These are phyloP conservation scores for Tuber melanosporum DNA, from an alignment of 495 filamentous ascomycete species.

Conservation along the genomic window DNA sequence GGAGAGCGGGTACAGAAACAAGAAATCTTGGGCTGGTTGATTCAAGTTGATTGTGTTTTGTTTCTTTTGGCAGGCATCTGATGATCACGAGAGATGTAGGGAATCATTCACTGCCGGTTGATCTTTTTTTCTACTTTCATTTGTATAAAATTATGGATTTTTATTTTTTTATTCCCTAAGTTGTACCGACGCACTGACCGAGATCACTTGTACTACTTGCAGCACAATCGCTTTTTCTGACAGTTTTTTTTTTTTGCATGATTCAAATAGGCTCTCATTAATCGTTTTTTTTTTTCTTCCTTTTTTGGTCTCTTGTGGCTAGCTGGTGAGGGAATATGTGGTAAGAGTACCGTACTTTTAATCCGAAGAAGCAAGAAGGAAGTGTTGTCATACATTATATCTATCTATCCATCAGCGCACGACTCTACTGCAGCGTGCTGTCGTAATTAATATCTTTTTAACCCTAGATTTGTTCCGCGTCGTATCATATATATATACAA, in stretches of 20 bases:
- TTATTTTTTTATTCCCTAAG: not conserved
- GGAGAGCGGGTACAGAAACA: not conserved
- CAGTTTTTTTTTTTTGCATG: not conserved
- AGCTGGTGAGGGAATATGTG: not conserved
- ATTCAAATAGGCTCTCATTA: not conserved
- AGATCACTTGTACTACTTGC: not conserved
- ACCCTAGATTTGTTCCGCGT: not conserved
- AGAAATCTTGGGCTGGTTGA: constrained; percentile 1
- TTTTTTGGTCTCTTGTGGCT: not conserved
- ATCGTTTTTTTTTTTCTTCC: not conserved
- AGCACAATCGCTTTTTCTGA: too few relatives aligned
- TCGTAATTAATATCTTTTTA: not conserved
- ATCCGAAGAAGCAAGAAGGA: not conserved
- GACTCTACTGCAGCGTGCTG: not conserved
- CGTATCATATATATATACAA: too few relatives aligned
- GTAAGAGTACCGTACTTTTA: not conserved
- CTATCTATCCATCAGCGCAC: not conserved
- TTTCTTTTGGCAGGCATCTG: not conserved
- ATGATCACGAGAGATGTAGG: not conserved
- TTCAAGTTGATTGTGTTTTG: not conserved
- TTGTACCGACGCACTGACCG: not conserved
- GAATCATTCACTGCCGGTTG: not conserved
- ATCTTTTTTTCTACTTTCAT: not conserved
- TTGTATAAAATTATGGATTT: not conserved
- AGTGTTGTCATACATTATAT: not conserved